Evolutionary conservation across 352 stramenopile species (phyloP).

Genomic region (Phytophthora capsici): DNA sequence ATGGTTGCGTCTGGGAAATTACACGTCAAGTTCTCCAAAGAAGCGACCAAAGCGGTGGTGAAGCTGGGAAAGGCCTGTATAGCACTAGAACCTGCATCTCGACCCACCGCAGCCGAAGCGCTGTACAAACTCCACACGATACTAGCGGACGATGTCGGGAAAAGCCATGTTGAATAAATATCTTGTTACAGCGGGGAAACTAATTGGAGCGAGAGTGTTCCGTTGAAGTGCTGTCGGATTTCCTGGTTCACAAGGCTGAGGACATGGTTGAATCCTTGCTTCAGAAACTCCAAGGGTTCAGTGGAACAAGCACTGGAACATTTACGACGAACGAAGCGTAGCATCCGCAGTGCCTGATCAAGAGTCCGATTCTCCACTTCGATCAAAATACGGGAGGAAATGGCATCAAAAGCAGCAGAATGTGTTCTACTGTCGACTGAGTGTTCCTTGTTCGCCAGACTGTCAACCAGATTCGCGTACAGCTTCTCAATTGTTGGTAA

Average conservation of each 20-base stretch:
- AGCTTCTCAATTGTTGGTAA: slow-evolving; percentile 67
- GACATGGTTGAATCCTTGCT: slow-evolving; percentile 65
- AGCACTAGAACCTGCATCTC: slow-evolving; percentile 34
- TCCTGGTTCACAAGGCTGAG: slow-evolving; percentile 69
- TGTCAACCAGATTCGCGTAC: slow-evolving; percentile 40
- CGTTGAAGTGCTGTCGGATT: slow-evolving; percentile 54
- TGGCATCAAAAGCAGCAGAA: slow-evolving; percentile 63
- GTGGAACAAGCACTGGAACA: slow-evolving; percentile 31
- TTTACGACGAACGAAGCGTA: slow-evolving; percentile 75
- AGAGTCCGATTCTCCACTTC: slow-evolving; percentile 70
- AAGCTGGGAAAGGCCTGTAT: slow-evolving; percentile 47
- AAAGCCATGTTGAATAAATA: background rate
- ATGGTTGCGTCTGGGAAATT: slow-evolving; percentile 53
- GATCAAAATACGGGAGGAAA: slow-evolving; percentile 75
- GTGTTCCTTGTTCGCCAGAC: slow-evolving; percentile 15
- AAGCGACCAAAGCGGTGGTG: slow-evolving; percentile 19
- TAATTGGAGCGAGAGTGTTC: slow-evolving; percentile 40
- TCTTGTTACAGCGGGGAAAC: slow-evolving; percentile 46
- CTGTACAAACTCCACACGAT: slow-evolving; percentile 51
- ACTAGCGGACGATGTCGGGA: slow-evolving; percentile 19
- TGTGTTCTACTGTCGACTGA: background rate
- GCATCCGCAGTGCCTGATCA: slow-evolving; percentile 67
- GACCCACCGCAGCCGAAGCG: slow-evolving; percentile 44
- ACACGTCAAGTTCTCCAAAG: slow-evolving; percentile 45
- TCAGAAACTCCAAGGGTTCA: slow-evolving; percentile 12